Base-by-base conservation (phyloP, 73 alveolate genomes). In the Durusdinium trenchii region DNA sequence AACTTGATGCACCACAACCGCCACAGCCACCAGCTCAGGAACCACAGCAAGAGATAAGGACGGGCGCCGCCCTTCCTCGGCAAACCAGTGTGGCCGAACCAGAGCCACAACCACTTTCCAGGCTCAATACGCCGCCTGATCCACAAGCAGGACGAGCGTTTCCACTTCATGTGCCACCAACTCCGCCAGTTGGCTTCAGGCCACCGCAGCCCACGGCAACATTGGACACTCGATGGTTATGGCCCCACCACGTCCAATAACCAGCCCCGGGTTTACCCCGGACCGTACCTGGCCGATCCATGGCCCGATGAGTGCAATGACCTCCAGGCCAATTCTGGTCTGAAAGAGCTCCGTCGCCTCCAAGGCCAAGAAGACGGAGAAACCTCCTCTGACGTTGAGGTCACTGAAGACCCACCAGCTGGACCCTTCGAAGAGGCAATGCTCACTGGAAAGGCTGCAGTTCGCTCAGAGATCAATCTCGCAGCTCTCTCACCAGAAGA, bases 401-500 rank as follows among this genome's bases (percentile, higher is more conserved):
- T 28, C 50, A 12, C 0, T 43, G 95, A 86, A 0, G 83, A 86
- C 35, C 40, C 30, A 0, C 1, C 16, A 48, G 7, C 6, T 28
- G 10, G 26, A 12, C 51, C 23, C 43, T 36, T 30, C 10, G 67
- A 43, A 5, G 90, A 62, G 5, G 46, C 62, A 61, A 23, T 87
- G 43, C 71, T 64, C 32, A 46, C 96, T 0, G 84, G 96, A 45
- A 89, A 43, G 51, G 89, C 60, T 12, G 79, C 78, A 35, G 62
- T 10, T 2, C 3, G 26, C 3, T 61, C 67, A 4, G 85, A 60
- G 69, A n/a, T 42, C 28, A 45, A 43, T 23, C 28, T 62, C 42
- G 42, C 40, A 50, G 71, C 18, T 6, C 50, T 64, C 0, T 3
- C 14, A 6, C 43, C 42, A 3, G 95, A 64, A 42, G 96, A 89